These are phyloP conservation scores for Trypanosomatidae sp. DNA, from an alignment of 208 protist species.

Conservation along the genomic window DNA sequence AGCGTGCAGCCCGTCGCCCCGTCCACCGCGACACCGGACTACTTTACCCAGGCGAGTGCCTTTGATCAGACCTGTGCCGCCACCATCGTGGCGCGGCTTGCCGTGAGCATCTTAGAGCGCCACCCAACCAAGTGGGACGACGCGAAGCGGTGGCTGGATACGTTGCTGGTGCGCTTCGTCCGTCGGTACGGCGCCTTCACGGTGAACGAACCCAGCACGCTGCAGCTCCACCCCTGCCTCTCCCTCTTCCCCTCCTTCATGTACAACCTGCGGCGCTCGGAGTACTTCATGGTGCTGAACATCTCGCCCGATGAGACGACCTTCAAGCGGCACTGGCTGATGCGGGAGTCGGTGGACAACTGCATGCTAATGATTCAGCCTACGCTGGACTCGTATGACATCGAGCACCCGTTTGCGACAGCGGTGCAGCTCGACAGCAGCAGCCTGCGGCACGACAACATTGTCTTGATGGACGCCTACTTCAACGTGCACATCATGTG, in stretches of 20 bases:
- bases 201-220: constrained; percentile 80
- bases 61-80: constrained; percentile 97
- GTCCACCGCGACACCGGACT: constrained; percentile 32
- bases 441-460: constrained; percentile 90
- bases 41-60: constrained; percentile 41
- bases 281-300: constrained; percentile 98
- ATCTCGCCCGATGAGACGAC: constrained; percentile 98
- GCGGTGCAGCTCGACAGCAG: constrained; percentile 93
- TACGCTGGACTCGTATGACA: constrained; percentile 94
- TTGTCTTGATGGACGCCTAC: constrained; percentile 99
- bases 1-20: constrained; percentile 66
- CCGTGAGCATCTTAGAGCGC: constrained; percentile 66
- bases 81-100: constrained; percentile 76
- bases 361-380: constrained; percentile 99
- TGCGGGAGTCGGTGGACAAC: constrained; percentile 94
- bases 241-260: constrained; percentile 98
- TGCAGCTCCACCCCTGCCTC: constrained; percentile 91
- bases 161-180: constrained; percentile 97
- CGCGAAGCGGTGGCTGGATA: constrained; percentile 98
- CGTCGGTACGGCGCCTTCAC: constrained; percentile 93
- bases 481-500: constrained; percentile 98
- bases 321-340: constrained; percentile 97
- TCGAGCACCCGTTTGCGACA: constrained; percentile 72
- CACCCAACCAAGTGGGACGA: constrained; percentile 83
- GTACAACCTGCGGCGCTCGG: constrained; percentile 98